A percentile compares a stretch with the other conserved stretches of the same genome.
Conservation (phyloP, 108 stramenopile species). For the Aureococcus anophagefferens region DNA sequence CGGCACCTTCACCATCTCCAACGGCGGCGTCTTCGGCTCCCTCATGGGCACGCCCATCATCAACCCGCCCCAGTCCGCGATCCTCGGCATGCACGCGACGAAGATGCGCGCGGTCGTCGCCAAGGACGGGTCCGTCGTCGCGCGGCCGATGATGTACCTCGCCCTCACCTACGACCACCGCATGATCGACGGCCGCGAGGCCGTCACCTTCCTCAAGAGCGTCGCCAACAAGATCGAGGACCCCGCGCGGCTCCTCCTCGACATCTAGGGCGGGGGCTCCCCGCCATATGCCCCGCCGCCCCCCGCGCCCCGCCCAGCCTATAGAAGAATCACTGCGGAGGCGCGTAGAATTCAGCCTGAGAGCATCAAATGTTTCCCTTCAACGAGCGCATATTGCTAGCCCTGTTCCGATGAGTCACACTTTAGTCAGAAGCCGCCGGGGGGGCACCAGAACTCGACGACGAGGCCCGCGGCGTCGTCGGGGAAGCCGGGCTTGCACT, state of each 20-base stretch:
- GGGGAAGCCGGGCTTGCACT: too few species aligned
- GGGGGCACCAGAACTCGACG: too few species aligned
- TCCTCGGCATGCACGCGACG: slow-evolving; percentile 99
- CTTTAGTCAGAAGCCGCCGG: too few species aligned
- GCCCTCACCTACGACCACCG: slow-evolving; percentile 99
- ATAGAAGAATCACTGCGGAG: too few species aligned
- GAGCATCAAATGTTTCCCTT: too few species aligned
- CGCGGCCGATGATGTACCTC: slow-evolving; percentile 99
- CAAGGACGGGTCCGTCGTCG: slow-evolving; percentile 84
- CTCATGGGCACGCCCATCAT: slow-evolving; percentile 99
- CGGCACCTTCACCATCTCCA: slow-evolving; percentile 97
- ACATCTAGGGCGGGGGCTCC: slow-evolving; percentile 43
- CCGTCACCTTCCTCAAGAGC: slow-evolving; percentile 95
- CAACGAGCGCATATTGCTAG: too few species aligned
- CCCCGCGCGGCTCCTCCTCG: slow-evolving; percentile 81
- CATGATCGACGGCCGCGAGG: slow-evolving; percentile 98
- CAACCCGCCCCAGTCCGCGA: slow-evolving; percentile 98
- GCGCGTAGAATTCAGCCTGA: too few species aligned
- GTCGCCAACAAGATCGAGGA: slow-evolving; percentile 94
- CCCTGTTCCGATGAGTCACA: too few species aligned
- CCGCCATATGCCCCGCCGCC: too few species aligned
- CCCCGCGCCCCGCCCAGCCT: too few species aligned
- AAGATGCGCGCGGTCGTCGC: slow-evolving; percentile 92
- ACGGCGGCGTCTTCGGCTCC: slow-evolving; percentile 98
- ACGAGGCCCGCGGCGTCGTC: too few species aligned